Conservation (phyloP, 768 basidiomycete species). For the Podaxis mareebaensis region DNA sequence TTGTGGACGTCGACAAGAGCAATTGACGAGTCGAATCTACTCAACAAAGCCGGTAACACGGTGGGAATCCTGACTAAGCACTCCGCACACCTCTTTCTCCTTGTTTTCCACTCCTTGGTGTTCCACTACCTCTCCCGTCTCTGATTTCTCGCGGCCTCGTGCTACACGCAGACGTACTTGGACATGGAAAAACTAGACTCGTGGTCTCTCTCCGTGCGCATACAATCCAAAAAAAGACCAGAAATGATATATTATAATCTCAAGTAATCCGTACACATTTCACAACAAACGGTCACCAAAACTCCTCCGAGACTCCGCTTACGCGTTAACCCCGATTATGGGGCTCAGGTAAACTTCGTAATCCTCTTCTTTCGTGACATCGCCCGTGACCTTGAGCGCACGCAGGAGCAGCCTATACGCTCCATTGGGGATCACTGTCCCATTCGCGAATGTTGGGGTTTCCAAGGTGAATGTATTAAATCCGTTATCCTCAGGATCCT, state of each 20-base stretch:
- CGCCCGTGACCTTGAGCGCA: constrained; percentile 42
- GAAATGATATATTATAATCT: background rate
- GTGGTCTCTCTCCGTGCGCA: background rate
- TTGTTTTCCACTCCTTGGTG: background rate
- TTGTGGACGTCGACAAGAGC: constrained; percentile 10
- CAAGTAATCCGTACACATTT: constrained; percentile 4
- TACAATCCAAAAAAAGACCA: background rate
- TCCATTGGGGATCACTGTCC: constrained; percentile 43
- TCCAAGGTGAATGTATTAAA: constrained; percentile 30
- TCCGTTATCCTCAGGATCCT: constrained; percentile 30
- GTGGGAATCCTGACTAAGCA: constrained; percentile 14
- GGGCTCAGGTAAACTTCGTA: constrained; percentile 50
- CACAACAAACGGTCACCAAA: constrained; percentile 7
- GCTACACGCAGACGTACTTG: background rate
- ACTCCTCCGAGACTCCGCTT: constrained; percentile 34
- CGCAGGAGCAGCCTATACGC: constrained; percentile 40
- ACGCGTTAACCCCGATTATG: constrained; percentile 46
- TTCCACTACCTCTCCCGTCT: background rate
- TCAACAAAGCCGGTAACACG: background rate
- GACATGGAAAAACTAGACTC: background rate
- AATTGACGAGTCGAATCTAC: constrained; percentile 8
- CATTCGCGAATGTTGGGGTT: constrained; percentile 42
- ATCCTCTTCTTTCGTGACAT: constrained; percentile 41
- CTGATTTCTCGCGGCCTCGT: background rate
- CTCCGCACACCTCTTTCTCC: constrained; percentile 1